phyloP scores from a whole-genome alignment of 1,284 basidiomycete species.

The Microstroma glucosiphilum region DNA sequence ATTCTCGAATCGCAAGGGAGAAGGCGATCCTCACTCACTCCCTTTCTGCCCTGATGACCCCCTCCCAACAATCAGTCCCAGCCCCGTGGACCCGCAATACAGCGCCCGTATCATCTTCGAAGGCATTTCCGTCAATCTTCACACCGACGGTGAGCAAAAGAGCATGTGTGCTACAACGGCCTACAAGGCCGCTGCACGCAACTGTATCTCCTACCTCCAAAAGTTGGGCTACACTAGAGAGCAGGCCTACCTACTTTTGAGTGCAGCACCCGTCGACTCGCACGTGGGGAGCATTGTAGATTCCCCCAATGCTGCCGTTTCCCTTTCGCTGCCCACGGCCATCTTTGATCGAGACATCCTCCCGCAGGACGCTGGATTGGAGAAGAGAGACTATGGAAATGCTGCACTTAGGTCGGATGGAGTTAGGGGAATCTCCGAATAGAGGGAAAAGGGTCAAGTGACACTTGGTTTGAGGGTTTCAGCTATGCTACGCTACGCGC shows the following conservation, averaged over 20 bases:
- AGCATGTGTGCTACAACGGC: conserved; percentile 60
- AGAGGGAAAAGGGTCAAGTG: no score
- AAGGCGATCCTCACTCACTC: no score
- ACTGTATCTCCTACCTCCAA: conserved; percentile 65
- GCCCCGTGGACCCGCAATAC: conserved; percentile 68
- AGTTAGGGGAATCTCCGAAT: background rate
- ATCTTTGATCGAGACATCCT: conserved; percentile 70
- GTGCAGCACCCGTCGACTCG: conserved; percentile 68
- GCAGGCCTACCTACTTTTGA: conserved; percentile 66
- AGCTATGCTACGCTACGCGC: no score
- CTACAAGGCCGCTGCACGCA: conserved; percentile 63
- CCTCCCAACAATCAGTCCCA: conserved; percentile 52
- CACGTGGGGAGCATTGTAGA: conserved; percentile 70
- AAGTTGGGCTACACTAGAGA: conserved; percentile 53
- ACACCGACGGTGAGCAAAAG: conserved; percentile 68
- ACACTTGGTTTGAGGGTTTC: no score
- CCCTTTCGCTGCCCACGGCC: conserved; percentile 63
- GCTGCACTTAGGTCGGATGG: background rate
- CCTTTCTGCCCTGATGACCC: no score
- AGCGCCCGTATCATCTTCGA: conserved; percentile 66
- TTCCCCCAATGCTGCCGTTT: conserved; percentile 70
- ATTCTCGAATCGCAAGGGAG: no score
- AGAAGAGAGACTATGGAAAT: conserved; percentile 1
- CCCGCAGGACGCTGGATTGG: conserved; percentile 59
- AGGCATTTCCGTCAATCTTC: conserved; percentile 65